Base-by-base conservation (phyloP, 1,284 basidiomycete genomes). In the Malassezia nana region DNA sequence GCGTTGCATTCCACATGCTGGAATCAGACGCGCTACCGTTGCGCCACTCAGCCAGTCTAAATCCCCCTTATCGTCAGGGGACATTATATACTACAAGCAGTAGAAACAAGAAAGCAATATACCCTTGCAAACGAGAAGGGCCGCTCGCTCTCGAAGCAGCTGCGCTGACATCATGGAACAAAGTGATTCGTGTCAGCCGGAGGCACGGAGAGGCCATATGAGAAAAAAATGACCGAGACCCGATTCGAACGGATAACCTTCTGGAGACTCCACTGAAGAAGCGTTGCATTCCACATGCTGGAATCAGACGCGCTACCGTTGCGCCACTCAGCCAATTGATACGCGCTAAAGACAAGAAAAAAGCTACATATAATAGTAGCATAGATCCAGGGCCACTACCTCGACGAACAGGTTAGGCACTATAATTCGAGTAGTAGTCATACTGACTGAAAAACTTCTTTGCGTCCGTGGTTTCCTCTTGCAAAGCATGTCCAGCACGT, bases 331-430 rank as follows among this genome's bases (percentile, higher is more conserved):
- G 51, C 51, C 51, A 46, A 47, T 18, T 32, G 12, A 25, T 51
- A 25, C 18, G 26, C 9, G 18, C 18, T 4, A 3, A 20, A n/a
- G 9, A 20, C 12, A n/a, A 4, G 6, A 12, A 13, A 18, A n/a
- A 16, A 16, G 30, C n/a, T 70, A 83, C 88, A 98, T 47, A 98
- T 77, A 54, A 98, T 86, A 4, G 92, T 95, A 3, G 91, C 87
- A 0, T 83, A n/a, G n/a, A n/a, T n/a, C n/a, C n/a, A n/a, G n/a
- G n/a, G n/a, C n/a, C n/a, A n/a, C n/a, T n/a, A n/a, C n/a, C n/a
- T n/a, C n/a, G n/a, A n/a, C n/a, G n/a, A n/a, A n/a, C n/a, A n/a
- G n/a, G 12, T 13, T 40, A 51, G 22, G 15, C 12, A 10, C 38
- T 35, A 43, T 51, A 56, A 25, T 56, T 46, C 10, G 43, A 15